phyloP scores from a whole-genome alignment of 345 rosid species.

The Gossypium longicalyx region DNA sequence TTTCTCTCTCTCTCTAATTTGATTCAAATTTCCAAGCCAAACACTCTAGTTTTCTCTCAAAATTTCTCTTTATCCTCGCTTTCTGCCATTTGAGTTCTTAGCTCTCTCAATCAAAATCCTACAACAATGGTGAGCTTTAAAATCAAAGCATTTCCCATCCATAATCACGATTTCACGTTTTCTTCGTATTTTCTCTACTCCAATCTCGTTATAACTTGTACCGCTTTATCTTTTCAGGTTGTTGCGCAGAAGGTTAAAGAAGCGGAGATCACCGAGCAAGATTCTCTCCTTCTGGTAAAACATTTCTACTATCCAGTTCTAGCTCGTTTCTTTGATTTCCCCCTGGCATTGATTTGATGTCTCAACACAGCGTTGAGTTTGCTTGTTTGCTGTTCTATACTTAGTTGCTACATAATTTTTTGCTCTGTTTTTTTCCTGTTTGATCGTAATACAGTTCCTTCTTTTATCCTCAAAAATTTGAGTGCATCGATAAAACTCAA shows the following conservation, averaged over 20 bases:
- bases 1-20: background rate
- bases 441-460: background rate
- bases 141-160: constrained; percentile 9
- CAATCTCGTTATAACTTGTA: background rate
- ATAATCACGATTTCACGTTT: background rate
- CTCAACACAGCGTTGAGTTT: background rate
- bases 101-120: background rate
- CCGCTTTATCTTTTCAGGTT: constrained; percentile 43
- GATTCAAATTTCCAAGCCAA: constrained; percentile 32
- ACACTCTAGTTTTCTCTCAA: constrained; percentile 9
- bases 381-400: background rate
- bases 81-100: constrained; percentile 1
- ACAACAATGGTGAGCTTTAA: constrained; percentile 47
- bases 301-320: background rate
- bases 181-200: background rate
- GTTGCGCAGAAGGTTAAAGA: constrained; percentile 79
- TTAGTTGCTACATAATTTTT: background rate
- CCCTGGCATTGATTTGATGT: background rate
- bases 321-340: background rate
- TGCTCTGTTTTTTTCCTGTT: background rate
- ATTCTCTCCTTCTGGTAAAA: constrained; percentile 92
- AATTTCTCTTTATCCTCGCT: background rate
- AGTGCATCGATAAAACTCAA: background rate
- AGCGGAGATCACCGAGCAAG: constrained; percentile 94
- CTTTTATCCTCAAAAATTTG: background rate